These are phyloP conservation scores for Penicillium waksmanii DNA, from an alignment of 495 filamentous ascomycete species.

Conservation along the genomic window DNA sequence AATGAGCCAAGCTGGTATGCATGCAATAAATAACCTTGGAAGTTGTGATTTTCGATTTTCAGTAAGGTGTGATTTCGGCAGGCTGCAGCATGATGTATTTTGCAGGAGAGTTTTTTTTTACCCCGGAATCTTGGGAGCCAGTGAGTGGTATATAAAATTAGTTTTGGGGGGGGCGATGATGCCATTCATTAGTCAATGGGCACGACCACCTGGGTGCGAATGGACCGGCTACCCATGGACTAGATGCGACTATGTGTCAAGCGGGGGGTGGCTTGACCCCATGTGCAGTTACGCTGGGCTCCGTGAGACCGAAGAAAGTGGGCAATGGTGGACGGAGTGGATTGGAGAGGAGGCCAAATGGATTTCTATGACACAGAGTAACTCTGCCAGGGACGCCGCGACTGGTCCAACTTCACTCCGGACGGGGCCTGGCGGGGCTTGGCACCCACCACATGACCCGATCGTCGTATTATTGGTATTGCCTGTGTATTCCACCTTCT, in stretches of 20 bases:
- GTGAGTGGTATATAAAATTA: slow-evolving; percentile 26
- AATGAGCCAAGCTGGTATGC: slow-evolving; percentile 22
- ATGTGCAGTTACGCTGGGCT: slow-evolving; percentile 17
- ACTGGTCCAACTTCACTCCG: neutral
- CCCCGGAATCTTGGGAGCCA: slow-evolving; percentile 26
- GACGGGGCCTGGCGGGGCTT: neutral
- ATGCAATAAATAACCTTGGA: neutral
- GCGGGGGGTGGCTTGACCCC: slow-evolving; percentile 21
- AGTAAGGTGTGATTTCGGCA: slow-evolving; percentile 19
- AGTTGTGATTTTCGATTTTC: neutral
- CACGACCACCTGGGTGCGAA: slow-evolving; percentile 11
- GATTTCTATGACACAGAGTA: slow-evolving; percentile 27
- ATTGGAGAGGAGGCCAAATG: neutral
- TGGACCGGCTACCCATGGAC: slow-evolving; percentile 19
- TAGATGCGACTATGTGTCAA: slow-evolving; percentile 23
- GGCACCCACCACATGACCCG: slow-evolving; percentile 5
- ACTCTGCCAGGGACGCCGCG: neutral
- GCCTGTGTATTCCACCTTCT: neutral
- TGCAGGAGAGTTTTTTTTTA: slow-evolving; percentile 22
- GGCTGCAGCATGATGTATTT: slow-evolving; percentile 25
- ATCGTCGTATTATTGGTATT: neutral
- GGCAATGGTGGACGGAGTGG: neutral
- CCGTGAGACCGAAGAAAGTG: slow-evolving; percentile 20
- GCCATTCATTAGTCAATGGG: slow-evolving; percentile 29
- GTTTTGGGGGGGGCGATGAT: slow-evolving; percentile 17